These are phyloP conservation scores for Blastobotrys illinoisensis DNA, from an alignment of 1,139 yeast species.

Conservation along the genomic window DNA sequence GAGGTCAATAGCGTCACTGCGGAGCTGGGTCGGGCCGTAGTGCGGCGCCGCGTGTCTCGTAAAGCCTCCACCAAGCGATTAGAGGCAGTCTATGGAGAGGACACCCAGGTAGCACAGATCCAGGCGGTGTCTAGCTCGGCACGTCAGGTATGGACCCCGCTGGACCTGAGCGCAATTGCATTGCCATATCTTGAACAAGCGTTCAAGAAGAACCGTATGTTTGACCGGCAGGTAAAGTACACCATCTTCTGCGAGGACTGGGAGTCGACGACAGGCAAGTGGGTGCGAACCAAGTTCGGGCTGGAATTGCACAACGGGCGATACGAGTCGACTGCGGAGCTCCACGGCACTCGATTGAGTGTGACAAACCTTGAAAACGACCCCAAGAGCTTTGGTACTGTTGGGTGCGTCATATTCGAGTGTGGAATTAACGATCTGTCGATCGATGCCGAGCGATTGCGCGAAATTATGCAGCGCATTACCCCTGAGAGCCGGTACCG, in stretches of 20 bases:
- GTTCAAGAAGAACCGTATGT: slow-evolving; percentile 15
- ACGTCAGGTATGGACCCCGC: slow-evolving; percentile 24
- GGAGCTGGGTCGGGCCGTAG: slow-evolving; percentile 22
- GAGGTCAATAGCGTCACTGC: slow-evolving; percentile 22
- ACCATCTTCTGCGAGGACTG: slow-evolving; percentile 28
- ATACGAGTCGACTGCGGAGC: slow-evolving; percentile 6
- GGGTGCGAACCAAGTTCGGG: slow-evolving; percentile 29
- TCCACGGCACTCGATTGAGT: slow-evolving; percentile 11
- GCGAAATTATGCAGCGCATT: slow-evolving; percentile 14
- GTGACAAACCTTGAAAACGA: slow-evolving; percentile 23
- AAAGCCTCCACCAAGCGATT: slow-evolving; percentile 1
- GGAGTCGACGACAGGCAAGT: slow-evolving; percentile 27
- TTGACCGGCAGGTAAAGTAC: slow-evolving; percentile 16
- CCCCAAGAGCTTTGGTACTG: slow-evolving; percentile 17
- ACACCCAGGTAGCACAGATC: slow-evolving; percentile 8
- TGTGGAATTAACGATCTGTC: slow-evolving; percentile 22
- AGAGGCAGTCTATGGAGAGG: slow-evolving; percentile 21
- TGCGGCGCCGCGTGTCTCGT: slow-evolving; percentile 1
- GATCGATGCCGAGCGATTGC: slow-evolving; percentile 14
- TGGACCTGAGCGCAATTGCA: slow-evolving; percentile 16
- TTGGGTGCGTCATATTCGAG: slow-evolving; percentile 26
- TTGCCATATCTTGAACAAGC: slow-evolving; percentile 14
- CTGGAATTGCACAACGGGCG: slow-evolving; percentile 19
- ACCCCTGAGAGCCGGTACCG: slow-evolving; percentile 2
- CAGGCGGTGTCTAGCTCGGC: not conserved